Evolutionary conservation across 352 stramenopile species (phyloP).

Genomic region (Pythium rishiriense): DNA sequence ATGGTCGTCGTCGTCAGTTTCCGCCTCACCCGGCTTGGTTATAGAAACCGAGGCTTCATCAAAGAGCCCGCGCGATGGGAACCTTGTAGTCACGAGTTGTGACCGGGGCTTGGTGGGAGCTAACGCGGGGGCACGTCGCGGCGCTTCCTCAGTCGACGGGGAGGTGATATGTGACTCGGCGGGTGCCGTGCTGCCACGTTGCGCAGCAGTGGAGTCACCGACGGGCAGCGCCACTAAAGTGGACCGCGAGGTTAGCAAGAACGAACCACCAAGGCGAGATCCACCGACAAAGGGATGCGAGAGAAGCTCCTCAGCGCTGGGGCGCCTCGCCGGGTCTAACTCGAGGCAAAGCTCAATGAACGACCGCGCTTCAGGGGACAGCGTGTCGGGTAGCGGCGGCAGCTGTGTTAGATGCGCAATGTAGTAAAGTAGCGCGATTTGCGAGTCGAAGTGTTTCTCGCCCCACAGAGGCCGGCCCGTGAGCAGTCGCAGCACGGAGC

Average conservation of each 20-base stretch:
- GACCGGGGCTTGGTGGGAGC: background rate
- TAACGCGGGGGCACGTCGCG: background rate
- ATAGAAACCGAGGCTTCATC: background rate
- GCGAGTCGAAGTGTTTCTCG: constrained; percentile 72
- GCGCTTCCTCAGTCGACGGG: too few species aligned
- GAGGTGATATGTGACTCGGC: background rate
- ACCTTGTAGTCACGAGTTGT: constrained; percentile 15
- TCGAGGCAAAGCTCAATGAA: constrained; percentile 57
- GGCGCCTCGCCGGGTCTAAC: constrained; percentile 58
- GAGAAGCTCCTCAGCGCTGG: constrained; percentile 87
- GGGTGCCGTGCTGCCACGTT: background rate
- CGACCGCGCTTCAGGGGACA: constrained; percentile 44
- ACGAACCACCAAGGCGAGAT: background rate
- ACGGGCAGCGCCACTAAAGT: constrained; percentile 5
- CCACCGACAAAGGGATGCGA: constrained; percentile 84
- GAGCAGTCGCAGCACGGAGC: constrained; percentile 75
- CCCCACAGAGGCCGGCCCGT: constrained; percentile 77
- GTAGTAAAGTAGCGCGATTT: constrained; percentile 66
- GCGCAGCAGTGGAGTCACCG: background rate
- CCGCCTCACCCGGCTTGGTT: background rate
- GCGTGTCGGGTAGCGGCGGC: constrained; percentile 35
- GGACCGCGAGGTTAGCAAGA: constrained; percentile 5
- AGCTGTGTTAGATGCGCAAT: constrained; percentile 53
- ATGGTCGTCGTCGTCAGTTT: constrained; percentile 3
- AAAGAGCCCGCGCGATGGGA: constrained; percentile 11